These are phyloP conservation scores for Paraphoma sp. DNA, from an alignment of 2,329 filamentous ascomycete species.

Conservation along the genomic window DNA sequence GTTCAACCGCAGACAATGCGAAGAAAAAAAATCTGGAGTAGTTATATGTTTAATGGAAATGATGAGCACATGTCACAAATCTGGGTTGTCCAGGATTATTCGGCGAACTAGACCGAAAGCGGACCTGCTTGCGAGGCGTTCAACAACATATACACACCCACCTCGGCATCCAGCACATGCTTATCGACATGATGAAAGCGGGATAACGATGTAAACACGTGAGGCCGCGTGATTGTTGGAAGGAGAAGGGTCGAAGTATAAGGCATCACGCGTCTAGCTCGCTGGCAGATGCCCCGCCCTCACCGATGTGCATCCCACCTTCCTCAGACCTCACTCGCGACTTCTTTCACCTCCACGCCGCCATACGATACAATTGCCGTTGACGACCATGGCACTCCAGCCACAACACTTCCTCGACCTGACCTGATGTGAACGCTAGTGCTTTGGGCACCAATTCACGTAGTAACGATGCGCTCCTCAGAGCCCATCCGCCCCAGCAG, in stretches of 20 bases:
- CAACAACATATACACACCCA: not conserved
- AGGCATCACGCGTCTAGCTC: not conserved
- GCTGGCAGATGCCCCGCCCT: constrained; percentile 20
- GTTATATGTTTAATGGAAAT: not conserved
- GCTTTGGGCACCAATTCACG: too few species aligned
- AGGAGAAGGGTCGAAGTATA: too few species aligned
- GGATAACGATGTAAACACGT: too few species aligned
- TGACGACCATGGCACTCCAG: not conserved
- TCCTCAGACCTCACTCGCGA: constrained; percentile 32
- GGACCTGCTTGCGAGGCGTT: constrained; percentile 18
- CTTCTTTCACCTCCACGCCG: constrained; percentile 4
- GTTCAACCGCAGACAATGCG: too few species aligned
- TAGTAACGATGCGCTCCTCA: constrained; percentile 33
- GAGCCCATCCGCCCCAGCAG: constrained; percentile 43
- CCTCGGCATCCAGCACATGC: not conserved
- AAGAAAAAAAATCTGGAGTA: not conserved
- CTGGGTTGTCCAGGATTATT: not conserved
- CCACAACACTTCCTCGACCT: not conserved
- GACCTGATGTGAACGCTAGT: not conserved
- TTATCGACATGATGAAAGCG: too few species aligned
- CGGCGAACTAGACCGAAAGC: constrained; percentile 13
- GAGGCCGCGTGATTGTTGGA: not conserved
- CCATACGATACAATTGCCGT: constrained; percentile 2
- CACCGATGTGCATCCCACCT: constrained; percentile 32
- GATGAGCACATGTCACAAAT: constrained; percentile 8